Base-by-base conservation (phyloP, 805 yeast species). In the Maudiozyma pseudohumilis region DNA sequence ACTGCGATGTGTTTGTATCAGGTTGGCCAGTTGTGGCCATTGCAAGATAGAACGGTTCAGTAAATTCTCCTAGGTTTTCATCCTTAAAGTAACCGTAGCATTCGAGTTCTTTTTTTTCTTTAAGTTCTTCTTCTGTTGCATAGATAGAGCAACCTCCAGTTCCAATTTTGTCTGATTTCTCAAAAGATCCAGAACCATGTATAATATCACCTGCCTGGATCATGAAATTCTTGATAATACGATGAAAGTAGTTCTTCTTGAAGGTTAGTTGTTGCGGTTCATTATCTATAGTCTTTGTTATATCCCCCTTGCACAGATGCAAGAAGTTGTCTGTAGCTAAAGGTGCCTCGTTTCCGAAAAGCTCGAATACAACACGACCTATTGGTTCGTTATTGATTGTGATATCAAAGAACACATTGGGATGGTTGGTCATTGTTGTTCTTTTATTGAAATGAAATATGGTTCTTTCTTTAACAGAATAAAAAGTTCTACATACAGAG, bases 221-320 rank as follows among this genome's bases (percentile, higher is more conserved):
- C 66, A 80, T 73, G 50, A 82, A 82, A 52, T 77, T 81, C 50
- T 72, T 76, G 36, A 81, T 64, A 2, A 79, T 73, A 39, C 84
- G 63, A 47, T 78, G 81, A 55, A 83, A 78, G 28, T 56, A 61
- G 29, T 69, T 72, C 16, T 63, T 53, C 42, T 68, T 63, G 40
- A 64, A 72, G 1, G 64, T 47, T 13, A 68, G 48, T 5, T 34
- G 38, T 13, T 44, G 41, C 5, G 46, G 39, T 5, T 47, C 42
- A 6, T 53, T 60, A 19, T 48, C 43, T 6, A 45, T 40, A 7
- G 21, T 26, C 16, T 36, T 39, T 1, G 46, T 44, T 5, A 46
- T 35, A 32, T 61, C 64, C 9, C 69, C 64, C 19, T 50, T 46
- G 47, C 79, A 70, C 12, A 79, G 55, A 16, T 60, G 56, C 2